phyloP scores from a whole-genome alignment of 192 early-diverging fungal species.

The Thamnidium elegans region DNA sequence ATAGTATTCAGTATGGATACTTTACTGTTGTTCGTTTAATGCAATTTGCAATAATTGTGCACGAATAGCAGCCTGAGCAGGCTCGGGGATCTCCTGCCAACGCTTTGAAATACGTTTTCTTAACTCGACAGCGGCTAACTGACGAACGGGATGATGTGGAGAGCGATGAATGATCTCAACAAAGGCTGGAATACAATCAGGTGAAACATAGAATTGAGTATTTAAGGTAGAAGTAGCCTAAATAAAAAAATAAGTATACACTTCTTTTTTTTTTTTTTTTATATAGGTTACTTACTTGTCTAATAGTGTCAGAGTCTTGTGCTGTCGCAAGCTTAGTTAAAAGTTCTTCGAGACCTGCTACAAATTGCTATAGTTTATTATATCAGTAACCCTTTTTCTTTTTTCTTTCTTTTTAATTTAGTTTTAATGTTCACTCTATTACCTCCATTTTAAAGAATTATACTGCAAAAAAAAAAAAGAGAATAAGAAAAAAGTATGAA shows the following conservation, averaged over 20 bases:
- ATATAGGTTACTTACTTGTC: conserved; percentile 26
- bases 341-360: conserved; percentile 32
- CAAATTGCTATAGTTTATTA: conserved; percentile 23
- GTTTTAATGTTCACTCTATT: too few relatives aligned
- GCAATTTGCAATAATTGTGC: conserved; percentile 64
- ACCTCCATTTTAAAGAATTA: too few relatives aligned
- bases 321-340: conserved; percentile 34
- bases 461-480: neutral
- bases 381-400: neutral
- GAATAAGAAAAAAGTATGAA: neutral
- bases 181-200: conserved; percentile 77
- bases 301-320: conserved; percentile 38
- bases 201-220: conserved; percentile 67
- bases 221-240: conserved; percentile 71
- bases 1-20: neutral
- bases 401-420: too few relatives aligned
- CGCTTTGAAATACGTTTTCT: conserved; percentile 77
- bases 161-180: conserved; percentile 67
- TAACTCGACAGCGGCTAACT: conserved; percentile 85
- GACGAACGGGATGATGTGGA: conserved; percentile 67
- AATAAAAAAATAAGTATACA: neutral
- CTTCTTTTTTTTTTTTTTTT: neutral
- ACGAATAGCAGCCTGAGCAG: conserved; percentile 58
- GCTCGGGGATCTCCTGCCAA: conserved; percentile 68
- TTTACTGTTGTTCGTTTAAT: conserved; percentile 67